Base-by-base conservation (phyloP, 257 asterid species). In the Solanum chmielewskii region DNA sequence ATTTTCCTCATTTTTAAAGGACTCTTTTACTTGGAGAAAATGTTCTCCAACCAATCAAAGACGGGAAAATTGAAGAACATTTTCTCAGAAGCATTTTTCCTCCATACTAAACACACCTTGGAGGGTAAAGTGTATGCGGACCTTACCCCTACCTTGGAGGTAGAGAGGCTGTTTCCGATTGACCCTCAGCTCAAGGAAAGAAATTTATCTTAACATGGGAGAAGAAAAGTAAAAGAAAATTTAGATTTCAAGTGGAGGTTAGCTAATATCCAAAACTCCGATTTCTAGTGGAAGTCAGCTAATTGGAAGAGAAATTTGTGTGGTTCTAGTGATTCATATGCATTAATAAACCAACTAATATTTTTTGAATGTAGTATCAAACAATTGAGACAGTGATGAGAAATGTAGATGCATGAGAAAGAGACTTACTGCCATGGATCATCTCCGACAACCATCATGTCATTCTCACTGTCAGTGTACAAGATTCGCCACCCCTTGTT, bases 381-480 rank as follows among this genome's bases (percentile, higher is more conserved):
- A 45, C 23, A 49, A 49, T 49, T 18, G 85, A 49, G 29, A 81
- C 69, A 81, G 45, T 12, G 42, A 49, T 31, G 85, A 81, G 44
- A 49, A 71, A 47, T 21, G 11, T 20, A 49, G 49, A 49, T 47
- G 75, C 29, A 27, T 62, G 47, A 75, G 29, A 44, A 73, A 81
- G 89, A 86, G 77, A 93, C 99, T 93, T 93, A 96, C 99, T 90
- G 94, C 99, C 99, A 96, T 11, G 99, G 99, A 90, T 96, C 99
- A 64, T 96, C 99, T 20, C 99, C 99, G 23, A 94, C 99, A 27
- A 96, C 98, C 99, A 96, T 95, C 98, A 94, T 94, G 91, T 96
- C 99, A 80, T 93, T 96, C 88, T 96, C 99, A 83, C 98, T 94
- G 90, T 96, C 99, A 0, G 98, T 95, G 23, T 97, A 97, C 92